A percentile compares a stretch with the other conserved stretches of the same genome.
Conservation (phyloP, 2,329 filamentous ascomycete genomes). For the Aspergillus bombycis region DNA sequence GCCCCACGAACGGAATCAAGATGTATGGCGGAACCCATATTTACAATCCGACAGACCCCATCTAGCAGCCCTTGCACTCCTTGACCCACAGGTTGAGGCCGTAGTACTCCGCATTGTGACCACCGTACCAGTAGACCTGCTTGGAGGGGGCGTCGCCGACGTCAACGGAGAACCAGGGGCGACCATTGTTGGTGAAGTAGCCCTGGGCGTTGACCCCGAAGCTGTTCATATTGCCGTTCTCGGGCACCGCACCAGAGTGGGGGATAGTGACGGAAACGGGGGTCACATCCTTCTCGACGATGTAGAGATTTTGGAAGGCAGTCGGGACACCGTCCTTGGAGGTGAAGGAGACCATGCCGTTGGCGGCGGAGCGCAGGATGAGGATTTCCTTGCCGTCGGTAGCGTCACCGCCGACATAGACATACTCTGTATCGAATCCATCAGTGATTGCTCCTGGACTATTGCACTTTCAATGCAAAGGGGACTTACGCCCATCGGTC, state of each 20-base stretch:
- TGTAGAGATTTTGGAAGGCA: conserved; percentile 33
- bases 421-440: conserved; percentile 18
- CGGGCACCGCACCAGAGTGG: conserved; percentile 31
- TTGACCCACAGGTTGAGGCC: conserved; percentile 28
- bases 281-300: conserved; percentile 26
- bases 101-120: conserved; percentile 26
- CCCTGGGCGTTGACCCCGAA: conserved; percentile 33
- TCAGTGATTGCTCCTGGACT: background rate
- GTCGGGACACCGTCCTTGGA: conserved; percentile 26
- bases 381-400: conserved; percentile 26
- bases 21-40: background rate
- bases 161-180: conserved; percentile 31
- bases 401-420: conserved; percentile 26
- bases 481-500: conserved; percentile 29
- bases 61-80: conserved; percentile 29
- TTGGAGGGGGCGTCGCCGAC: conserved; percentile 25
- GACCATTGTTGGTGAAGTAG: conserved; percentile 29
- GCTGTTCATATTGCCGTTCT: conserved; percentile 24
- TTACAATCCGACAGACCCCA: background rate
- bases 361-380: conserved; percentile 27
- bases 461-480: background rate
- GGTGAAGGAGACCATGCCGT: conserved; percentile 29
- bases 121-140: conserved; percentile 32
- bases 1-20: too few relatives aligned
- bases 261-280: conserved; percentile 29